Percentiles rank a stretch among this genome's conserved stretches.
Evolutionary conservation across 768 basidiomycete species (phyloP).

Genomic region (Auriculariales sp.): DNA sequence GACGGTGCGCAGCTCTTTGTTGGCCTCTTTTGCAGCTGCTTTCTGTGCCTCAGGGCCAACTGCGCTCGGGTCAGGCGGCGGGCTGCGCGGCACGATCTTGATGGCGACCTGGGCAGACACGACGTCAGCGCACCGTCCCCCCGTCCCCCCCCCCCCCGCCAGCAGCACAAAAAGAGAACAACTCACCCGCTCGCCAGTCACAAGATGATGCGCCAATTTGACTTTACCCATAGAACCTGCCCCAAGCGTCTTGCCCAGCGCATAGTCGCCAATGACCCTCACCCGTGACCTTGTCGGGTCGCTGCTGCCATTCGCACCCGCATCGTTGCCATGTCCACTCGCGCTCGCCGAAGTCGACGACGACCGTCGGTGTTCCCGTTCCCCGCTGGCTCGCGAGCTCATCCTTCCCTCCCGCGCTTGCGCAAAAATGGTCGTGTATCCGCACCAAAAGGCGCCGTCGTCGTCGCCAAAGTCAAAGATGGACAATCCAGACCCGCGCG

Average conservation of each 20-base stretch:
- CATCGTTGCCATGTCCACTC: not conserved
- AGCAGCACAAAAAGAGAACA: not conserved
- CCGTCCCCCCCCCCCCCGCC: no score
- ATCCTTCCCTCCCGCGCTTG: no score
- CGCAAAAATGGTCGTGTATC: no score
- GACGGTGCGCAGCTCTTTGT: conserved; percentile 90
- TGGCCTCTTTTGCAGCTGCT: conserved; percentile 77
- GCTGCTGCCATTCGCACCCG: not conserved
- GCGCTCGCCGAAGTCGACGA: not conserved
- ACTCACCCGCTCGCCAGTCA: conserved; percentile 84
- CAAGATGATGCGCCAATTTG: conserved; percentile 81
- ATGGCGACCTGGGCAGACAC: conserved; percentile 66
- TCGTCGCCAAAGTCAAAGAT: no score
- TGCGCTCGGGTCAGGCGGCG: conserved; percentile 19
- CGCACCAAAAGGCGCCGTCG: no score
- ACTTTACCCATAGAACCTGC: conserved; percentile 99
- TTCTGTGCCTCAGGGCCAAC: conserved; percentile 49
- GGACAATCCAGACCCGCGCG: no score
- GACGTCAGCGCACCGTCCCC: not conserved
- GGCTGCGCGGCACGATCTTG: conserved; percentile 88
- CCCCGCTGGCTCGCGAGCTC: no score
- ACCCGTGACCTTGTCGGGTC: not conserved
- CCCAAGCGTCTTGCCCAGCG: conserved; percentile 90
- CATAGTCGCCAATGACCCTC: conserved; percentile 83
- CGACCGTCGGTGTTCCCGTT: no score